Evolutionary conservation across 108 stramenopile genomes (phyloP).

Genomic region (Nitzschia sp.): DNA sequence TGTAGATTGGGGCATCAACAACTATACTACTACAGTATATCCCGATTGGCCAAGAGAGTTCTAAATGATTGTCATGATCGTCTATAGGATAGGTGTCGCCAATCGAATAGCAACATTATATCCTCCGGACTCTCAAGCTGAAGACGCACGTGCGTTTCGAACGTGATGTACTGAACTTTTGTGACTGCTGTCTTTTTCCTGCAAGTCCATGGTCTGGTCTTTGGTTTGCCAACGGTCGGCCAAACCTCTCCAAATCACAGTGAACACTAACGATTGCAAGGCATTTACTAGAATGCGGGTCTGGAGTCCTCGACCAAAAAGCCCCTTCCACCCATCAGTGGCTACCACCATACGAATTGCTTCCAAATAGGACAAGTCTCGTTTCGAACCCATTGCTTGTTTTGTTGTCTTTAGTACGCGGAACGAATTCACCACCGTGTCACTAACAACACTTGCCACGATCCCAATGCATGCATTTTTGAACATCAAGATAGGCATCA

Average conservation of each 20-base stretch:
- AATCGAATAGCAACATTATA: too few species aligned
- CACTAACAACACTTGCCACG: conserved; percentile 68
- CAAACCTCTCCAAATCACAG: conserved; percentile 79
- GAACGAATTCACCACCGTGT: conserved; percentile 75
- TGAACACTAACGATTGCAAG: conserved; percentile 77
- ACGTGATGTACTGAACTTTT: too few species aligned
- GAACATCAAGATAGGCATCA: conserved; percentile 43
- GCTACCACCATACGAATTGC: conserved; percentile 74
- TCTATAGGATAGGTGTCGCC: too few species aligned
- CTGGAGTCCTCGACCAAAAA: conserved; percentile 76
- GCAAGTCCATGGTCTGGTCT: too few species aligned
- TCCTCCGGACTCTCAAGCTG: too few species aligned
- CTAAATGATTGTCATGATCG: too few species aligned
- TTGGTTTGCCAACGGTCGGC: conserved; percentile 47
- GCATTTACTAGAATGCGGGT: conserved; percentile 83
- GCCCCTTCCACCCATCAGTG: conserved; percentile 82
- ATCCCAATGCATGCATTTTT: conserved; percentile 78
- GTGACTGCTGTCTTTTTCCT: too few species aligned
- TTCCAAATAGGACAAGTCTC: conserved; percentile 58
- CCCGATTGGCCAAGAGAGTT: too few species aligned
- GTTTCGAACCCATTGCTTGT: conserved; percentile 71
- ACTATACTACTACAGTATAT: too few species aligned
- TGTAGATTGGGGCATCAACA: too few species aligned
- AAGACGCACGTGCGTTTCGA: too few species aligned
- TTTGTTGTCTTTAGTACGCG: conserved; percentile 89